Base-by-base conservation (phyloP, 148 eudicot genomes). In the Silene conica region DNA sequence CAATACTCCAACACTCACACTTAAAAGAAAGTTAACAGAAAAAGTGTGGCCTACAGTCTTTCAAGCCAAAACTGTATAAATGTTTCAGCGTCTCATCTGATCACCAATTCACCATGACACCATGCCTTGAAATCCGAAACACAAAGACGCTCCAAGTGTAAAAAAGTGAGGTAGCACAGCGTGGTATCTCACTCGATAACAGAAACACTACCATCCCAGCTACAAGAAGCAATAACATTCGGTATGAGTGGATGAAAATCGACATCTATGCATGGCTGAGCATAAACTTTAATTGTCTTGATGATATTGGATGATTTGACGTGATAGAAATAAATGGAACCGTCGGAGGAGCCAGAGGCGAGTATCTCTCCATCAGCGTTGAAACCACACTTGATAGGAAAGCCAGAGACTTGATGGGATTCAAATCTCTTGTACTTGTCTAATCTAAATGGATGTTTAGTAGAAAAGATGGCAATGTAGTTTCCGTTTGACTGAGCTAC, bases 401-500 rank as follows among this genome's bases (percentile, higher is more conserved):
- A 91, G 8, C 96, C 97, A 48, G 86, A 89, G 57, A 91, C 89
- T 0, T 84, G 88, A 63, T 91, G 98, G 54, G 87, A 77, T 73
- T 87, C 92, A 63, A 80, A 90, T 61, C 98, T 83, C 83, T 80
- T 86, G 90, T 85, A 93, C 79, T 87, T 93, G 82, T 93, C 88
- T 23, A 93, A 82, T 78, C 76, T 91, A 77, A 82, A 93, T 22
- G 95, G 95, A 59, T 86, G 85, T 73, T 82, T 89, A 5, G 90
- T 78, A 46, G 92, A 93, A 81, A 93, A 88, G 6, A 89, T 91
- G 59, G 97, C 97, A 5, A 88, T 89, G 84, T 93, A 91, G 83
- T 91, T 89, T n/a, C 95, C 98, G 52, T 93, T 89, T 66, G 98
- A 89, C 73, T 93, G 96, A 20, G 94, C 98, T 38, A 91, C 84